Evolutionary conservation across 2,329 filamentous ascomycete species (phyloP), one percentile per base, ranked within the genome.

Genomic region (Domatiomyces catenatus): DNA sequence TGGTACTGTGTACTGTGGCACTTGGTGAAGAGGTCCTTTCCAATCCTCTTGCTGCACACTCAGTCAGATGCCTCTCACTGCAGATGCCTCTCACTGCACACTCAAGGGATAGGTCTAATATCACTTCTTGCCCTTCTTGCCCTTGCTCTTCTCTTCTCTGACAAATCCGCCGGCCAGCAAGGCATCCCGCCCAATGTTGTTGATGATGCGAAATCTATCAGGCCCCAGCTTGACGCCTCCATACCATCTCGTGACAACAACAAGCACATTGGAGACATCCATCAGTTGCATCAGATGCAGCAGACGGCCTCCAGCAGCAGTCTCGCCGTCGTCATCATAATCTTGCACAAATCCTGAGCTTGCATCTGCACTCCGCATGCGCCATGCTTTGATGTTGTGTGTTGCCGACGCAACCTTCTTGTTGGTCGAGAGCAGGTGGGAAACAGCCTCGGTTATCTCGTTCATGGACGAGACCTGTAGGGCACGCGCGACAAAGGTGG

Each of bases 371-470:
- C 50, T 42, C 48, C 47, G 32, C 15, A 96, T 89, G 8, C 92
- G 79, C 86, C 88, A 96, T 1, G 90, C 90, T 18, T 84, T 89
- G 63, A 98, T 95, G 66, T 96, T 96, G 66, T 98, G 92, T 53
- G 90, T 88, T 3, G 92, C 92, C 46, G 76, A 72, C n/a, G 87
- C 82, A 36, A 87, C 82, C 59, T 85, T 87, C 68, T 84, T 88
- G 67, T 96, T 88, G 7, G 80, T 84, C 4, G 81, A 76, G 6
- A 95, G 74, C 1, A 98, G 75, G 64, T 93, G 81, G 44, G 79
- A 73, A 1, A 96, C 69, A 61, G 79, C 89, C 2, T 70, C 67
- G 52, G 79, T 77, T 2, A 89, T 90, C 65, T 92, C 77, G 0
- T 74, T 70, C 0, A 85, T 77, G 3, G 82, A 85, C 0, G 74